Evolutionary conservation across 2,329 filamentous ascomycete species (phyloP).

Genomic region (Myrmaecium sp.): DNA sequence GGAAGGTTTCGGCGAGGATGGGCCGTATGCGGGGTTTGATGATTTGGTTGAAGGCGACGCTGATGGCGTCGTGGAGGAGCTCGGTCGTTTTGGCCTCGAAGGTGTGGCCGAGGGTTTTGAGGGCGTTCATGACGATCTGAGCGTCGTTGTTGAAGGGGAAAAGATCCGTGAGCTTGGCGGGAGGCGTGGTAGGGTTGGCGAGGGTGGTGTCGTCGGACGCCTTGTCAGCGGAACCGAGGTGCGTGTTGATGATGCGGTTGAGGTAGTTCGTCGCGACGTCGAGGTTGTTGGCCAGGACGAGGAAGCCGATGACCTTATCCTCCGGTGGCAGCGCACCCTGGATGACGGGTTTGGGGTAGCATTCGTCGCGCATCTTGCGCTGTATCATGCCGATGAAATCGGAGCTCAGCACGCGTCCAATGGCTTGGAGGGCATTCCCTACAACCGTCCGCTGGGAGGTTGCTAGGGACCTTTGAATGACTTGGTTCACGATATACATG

Average conservation of each 20-base stretch:
- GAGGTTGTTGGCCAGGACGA: slow-evolving; percentile 88
- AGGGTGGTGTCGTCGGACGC: slow-evolving; percentile 22
- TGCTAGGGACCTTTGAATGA: slow-evolving; percentile 69
- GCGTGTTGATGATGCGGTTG: slow-evolving; percentile 60
- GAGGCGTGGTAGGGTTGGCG: too few species aligned
- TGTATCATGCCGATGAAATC: slow-evolving; percentile 97
- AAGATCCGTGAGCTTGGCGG: slow-evolving; percentile 36
- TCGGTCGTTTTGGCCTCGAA: slow-evolving; percentile 69
- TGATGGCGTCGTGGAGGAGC: slow-evolving; percentile 66
- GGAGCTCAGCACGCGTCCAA: slow-evolving; percentile 63
- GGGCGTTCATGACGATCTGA: slow-evolving; percentile 46
- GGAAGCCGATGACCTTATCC: slow-evolving; percentile 72
- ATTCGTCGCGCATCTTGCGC: slow-evolving; percentile 92
- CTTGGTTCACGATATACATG: slow-evolving; percentile 96
- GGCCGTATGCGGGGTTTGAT: slow-evolving; percentile 72
- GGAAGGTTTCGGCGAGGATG: slow-evolving; percentile 74
- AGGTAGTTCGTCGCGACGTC: slow-evolving; percentile 88
- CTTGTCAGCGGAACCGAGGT: slow-evolving; percentile 34
- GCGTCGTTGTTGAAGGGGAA: slow-evolving; percentile 74
- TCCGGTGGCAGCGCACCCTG: slow-evolving; percentile 76
- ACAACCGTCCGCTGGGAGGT: slow-evolving; percentile 72
- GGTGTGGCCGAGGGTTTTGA: slow-evolving; percentile 50
- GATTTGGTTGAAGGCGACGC: slow-evolving; percentile 75
- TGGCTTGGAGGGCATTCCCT: slow-evolving; percentile 57
- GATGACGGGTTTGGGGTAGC: slow-evolving; percentile 64